Evolutionary conservation across 208 protist genomes (phyloP).

Genomic region (Trypanosomatidae sp.): DNA sequence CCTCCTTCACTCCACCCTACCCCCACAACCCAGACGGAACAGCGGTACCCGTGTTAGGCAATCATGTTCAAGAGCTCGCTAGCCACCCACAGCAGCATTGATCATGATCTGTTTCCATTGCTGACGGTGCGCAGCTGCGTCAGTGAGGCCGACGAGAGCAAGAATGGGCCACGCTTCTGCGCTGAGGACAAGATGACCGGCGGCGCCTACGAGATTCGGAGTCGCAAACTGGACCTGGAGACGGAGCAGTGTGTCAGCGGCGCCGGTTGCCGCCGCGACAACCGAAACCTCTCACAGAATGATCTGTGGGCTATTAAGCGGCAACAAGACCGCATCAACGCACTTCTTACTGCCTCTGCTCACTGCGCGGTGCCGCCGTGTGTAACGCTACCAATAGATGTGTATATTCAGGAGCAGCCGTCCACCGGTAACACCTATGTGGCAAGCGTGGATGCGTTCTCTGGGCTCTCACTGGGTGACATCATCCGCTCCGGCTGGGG

Average conservation of each 20-base stretch:
- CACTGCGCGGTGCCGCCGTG: slow-evolving; percentile 23
- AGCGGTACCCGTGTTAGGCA: neutral
- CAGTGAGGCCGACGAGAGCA: slow-evolving; percentile 73
- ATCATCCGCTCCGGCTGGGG: slow-evolving; percentile 80
- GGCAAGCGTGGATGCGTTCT: slow-evolving; percentile 63
- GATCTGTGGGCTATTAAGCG: slow-evolving; percentile 6
- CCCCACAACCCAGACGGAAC: neutral
- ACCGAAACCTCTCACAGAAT: slow-evolving; percentile 4
- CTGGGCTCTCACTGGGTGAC: slow-evolving; percentile 77
- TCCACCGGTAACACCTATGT: slow-evolving; percentile 52
- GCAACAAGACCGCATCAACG: slow-evolving; percentile 54
- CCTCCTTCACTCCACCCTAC: neutral
- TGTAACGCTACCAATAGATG: slow-evolving; percentile 63
- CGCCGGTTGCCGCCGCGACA: neutral
- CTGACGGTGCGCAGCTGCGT: slow-evolving; percentile 65
- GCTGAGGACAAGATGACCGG: slow-evolving; percentile 71
- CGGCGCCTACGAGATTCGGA: slow-evolving; percentile 73
- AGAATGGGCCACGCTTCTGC: slow-evolving; percentile 76
- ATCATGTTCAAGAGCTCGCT: slow-evolving; percentile 48
- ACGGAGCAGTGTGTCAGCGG: neutral
- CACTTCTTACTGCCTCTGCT: slow-evolving; percentile 39
- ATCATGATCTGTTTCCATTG: slow-evolving; percentile 69
- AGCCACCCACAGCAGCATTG: slow-evolving; percentile 31
- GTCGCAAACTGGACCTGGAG: slow-evolving; percentile 20
- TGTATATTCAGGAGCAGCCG: slow-evolving; percentile 61